These are phyloP conservation scores for Lactarius pseudohatsudake DNA, from an alignment of 768 basidiomycete species.

Conservation along the genomic window DNA sequence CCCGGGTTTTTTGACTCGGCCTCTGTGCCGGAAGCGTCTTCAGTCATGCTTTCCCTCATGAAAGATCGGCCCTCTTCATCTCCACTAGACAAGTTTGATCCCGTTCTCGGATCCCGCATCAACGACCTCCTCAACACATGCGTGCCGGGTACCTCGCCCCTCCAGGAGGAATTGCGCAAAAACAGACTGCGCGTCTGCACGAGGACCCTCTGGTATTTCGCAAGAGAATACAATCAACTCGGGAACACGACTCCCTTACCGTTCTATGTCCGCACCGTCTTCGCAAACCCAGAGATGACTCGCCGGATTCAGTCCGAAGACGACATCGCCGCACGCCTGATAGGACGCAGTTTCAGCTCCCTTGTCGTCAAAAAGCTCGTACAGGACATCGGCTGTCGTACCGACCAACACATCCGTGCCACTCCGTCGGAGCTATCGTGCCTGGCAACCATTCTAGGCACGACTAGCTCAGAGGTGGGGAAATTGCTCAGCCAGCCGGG, in stretches of 20 bases:
- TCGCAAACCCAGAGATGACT: conserved; percentile 3
- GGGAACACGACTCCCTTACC: not conserved
- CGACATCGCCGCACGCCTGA: not conserved
- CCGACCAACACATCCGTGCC: too few relatives aligned
- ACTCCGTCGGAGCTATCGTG: too few relatives aligned
- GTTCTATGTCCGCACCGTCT: conserved; percentile 6
- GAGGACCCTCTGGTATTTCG: conserved; percentile 16
- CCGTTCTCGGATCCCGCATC: conserved; percentile 10
- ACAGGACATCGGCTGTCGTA: not conserved
- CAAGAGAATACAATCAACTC: conserved; percentile 7
- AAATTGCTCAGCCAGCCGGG: too few relatives aligned
- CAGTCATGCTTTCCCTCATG: conserved; percentile 6
- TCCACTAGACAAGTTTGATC: not conserved
- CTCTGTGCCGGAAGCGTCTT: not conserved
- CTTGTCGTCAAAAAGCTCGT: conserved; percentile 1
- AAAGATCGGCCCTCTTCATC: too few relatives aligned
- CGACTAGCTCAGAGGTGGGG: too few relatives aligned
- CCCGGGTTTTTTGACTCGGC: conserved; percentile 11
- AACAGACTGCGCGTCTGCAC: conserved; percentile 12
- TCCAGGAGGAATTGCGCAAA: conserved; percentile 4
- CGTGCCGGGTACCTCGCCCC: not conserved
- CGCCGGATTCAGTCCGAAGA: not conserved
- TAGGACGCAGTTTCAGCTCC: conserved; percentile 7
- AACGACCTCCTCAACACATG: conserved; percentile 16
- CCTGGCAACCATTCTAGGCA: too few relatives aligned